These are phyloP conservation scores for Tubosaeta sp. DNA, from an alignment of 768 basidiomycete species.

Conservation along the genomic window DNA sequence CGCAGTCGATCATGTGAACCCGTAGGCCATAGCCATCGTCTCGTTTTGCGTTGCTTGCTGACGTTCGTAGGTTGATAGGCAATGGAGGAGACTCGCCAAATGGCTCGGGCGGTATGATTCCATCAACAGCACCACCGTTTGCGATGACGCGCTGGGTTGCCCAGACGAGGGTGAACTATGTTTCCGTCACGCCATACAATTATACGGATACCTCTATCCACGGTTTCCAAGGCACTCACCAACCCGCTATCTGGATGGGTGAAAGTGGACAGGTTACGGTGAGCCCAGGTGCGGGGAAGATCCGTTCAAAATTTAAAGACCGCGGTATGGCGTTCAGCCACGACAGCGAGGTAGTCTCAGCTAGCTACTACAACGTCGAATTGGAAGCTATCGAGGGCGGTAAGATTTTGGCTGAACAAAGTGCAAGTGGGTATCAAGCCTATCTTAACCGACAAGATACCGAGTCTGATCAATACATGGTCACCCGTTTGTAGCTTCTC, in stretches of 20 bases:
- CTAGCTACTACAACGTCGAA: constrained; percentile 55
- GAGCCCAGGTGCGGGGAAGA: constrained; percentile 49
- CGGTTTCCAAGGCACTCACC: constrained; percentile 77
- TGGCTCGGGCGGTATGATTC: constrained; percentile 74
- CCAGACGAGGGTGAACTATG: constrained; percentile 72
- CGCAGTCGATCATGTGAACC: constrained; percentile 44
- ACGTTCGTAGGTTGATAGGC: constrained; percentile 51
- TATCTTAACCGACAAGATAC: not conserved
- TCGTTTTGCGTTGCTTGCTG: not conserved
- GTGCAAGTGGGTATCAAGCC: constrained; percentile 47
- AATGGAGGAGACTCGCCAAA: constrained; percentile 70
- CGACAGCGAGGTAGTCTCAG: constrained; percentile 48
- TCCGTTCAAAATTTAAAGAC: constrained; percentile 53
- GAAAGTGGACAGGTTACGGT: constrained; percentile 64
- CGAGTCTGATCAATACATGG: constrained; percentile 1
- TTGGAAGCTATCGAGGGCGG: constrained; percentile 52
- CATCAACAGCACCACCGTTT: constrained; percentile 73
- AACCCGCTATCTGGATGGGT: constrained; percentile 90
- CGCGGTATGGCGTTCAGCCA: constrained; percentile 53
- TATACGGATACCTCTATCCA: constrained; percentile 56
- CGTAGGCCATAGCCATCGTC: constrained; percentile 30
- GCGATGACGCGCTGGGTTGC: constrained; percentile 87
- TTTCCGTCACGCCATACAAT: constrained; percentile 70
- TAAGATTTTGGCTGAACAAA: constrained; percentile 52
- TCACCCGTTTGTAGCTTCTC: constrained; percentile 47